Percentiles rank a stretch among this genome's conserved stretches.
These are phyloP conservation scores for Xylariaceae sp. DNA, from an alignment of 2,329 filamentous ascomycete genomes.

Conservation along the genomic window DNA sequence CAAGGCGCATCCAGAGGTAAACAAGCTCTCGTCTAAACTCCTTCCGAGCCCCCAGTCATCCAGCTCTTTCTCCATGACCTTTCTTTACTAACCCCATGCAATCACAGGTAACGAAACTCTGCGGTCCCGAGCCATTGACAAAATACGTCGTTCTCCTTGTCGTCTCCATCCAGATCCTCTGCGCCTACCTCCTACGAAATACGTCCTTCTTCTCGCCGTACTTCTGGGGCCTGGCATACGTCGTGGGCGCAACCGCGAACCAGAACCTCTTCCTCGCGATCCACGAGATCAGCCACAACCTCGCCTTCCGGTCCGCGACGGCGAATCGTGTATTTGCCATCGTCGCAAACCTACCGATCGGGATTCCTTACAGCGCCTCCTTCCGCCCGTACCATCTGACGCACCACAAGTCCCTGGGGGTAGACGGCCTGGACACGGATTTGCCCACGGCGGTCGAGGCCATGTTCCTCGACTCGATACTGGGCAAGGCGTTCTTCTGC, in stretches of 20 bases:
- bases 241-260: conserved; percentile 93
- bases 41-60: too few relatives aligned
- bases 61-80: conserved; percentile 24
- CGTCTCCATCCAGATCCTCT: conserved; percentile 78
- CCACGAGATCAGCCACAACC: conserved; percentile 97
- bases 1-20: conserved; percentile 94
- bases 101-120: conserved; percentile 87
- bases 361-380: conserved; percentile 92
- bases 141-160: conserved; percentile 90
- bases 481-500: conserved; percentile 98
- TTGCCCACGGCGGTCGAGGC: conserved; percentile 92
- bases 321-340: conserved; percentile 89
- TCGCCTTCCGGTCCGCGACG: conserved; percentile 82
- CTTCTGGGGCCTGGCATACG: conserved; percentile 87
- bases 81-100: conserved; percentile 17
- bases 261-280: conserved; percentile 99
- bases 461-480: conserved; percentile 89
- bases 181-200: conserved; percentile 77
- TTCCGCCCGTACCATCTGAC: conserved; percentile 98
- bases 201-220: conserved; percentile 81
- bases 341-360: conserved; percentile 94
- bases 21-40: conserved; percentile 25
- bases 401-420: conserved; percentile 97
- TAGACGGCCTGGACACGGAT: conserved; percentile 94
- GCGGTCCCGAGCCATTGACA: conserved; percentile 92